Percentiles rank a stretch among this genome's conserved stretches.
Evolutionary conservation across 2,329 filamentous ascomycete species (phyloP).

Genomic region (Fonsecaea monophora): DNA sequence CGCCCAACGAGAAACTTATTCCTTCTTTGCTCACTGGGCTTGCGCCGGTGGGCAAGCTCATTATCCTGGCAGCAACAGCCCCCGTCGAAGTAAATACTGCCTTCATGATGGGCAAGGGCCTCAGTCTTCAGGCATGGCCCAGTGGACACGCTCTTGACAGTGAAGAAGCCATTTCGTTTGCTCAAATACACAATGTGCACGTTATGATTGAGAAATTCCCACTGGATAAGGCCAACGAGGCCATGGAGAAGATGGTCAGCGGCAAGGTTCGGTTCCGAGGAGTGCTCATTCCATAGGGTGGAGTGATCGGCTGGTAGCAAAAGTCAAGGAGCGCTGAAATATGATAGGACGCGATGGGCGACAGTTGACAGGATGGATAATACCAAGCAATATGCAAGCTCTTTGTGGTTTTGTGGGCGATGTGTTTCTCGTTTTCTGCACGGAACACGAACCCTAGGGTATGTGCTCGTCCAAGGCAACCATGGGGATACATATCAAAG

Average conservation of each 20-base stretch:
- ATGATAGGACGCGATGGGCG: background rate
- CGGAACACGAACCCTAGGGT: background rate
- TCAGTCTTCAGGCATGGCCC: conserved; percentile 61
- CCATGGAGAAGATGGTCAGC: conserved; percentile 57
- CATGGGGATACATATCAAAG: background rate
- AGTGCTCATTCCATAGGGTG: conserved; percentile 56
- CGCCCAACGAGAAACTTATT: conserved; percentile 47
- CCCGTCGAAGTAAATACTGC: conserved; percentile 41
- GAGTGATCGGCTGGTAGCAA: background rate
- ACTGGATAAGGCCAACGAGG: conserved; percentile 58
- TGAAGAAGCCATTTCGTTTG: conserved; percentile 61
- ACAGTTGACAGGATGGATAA: background rate
- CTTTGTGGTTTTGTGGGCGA: background rate
- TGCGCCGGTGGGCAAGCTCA: conserved; percentile 45
- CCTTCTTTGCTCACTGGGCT: conserved; percentile 47
- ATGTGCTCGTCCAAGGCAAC: background rate
- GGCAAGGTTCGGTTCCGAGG: conserved; percentile 60
- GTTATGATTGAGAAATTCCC: conserved; percentile 63
- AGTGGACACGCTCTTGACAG: conserved; percentile 59
- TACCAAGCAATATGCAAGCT: background rate
- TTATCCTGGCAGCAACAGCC: conserved; percentile 46
- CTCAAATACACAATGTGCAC: conserved; percentile 55
- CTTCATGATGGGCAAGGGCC: conserved; percentile 54
- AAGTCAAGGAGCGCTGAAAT: background rate
- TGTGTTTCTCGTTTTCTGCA: background rate